Evolutionary conservation across 192 early-diverging fungal genomes (phyloP), one percentile per base, ranked within the genome.

Genomic region (Spinellus fusiger): DNA sequence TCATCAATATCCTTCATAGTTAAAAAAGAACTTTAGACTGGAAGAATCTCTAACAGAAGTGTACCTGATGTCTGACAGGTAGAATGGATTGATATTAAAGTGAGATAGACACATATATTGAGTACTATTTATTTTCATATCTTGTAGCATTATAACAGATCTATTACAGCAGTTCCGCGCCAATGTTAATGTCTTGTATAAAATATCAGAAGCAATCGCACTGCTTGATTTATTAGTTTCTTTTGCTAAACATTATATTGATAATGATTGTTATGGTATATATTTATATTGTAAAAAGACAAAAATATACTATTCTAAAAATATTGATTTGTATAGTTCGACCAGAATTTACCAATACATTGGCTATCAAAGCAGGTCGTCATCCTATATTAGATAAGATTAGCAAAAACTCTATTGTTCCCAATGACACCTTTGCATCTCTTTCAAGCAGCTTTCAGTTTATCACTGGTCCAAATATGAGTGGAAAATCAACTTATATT

Each of bases 401-500:
- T 62, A 54, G 34, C 47, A 31, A 38, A 70, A 71, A 5, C 34
- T 8, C 27, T 16, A 86, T 85, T 58, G 79, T 93, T 2, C 73
- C 91, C 5, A 96, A 96, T 60, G 87, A 90, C 79, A 9, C 84
- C 71, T 59, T 84, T 87, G 6, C 63, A 67, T 20, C 66, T 65
- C 4, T 74, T 57, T 8, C 57, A 44, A 69, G 74, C 0, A 84
- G 78, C 15, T 82, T 95, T 44, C 40, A 90, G 27, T 73, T 94
- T 16, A 85, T 95, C 5, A 92, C 89, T n/a, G 94, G 94, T 0
- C 89, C 93, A 8, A 97, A 97, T 66, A 95, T 93, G 93, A 87
- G 87, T 35, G 93, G 93, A 26, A 94, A 95, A 68, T 86, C 88
- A 12, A 93, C 92, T 8, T 95, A 93, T 68, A 56, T 97, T 35